A percentile compares a stretch with the other conserved stretches of the same genome.
Evolutionary conservation across 257 asterid genomes (phyloP).

Genomic region (Leonotis leonurus): DNA sequence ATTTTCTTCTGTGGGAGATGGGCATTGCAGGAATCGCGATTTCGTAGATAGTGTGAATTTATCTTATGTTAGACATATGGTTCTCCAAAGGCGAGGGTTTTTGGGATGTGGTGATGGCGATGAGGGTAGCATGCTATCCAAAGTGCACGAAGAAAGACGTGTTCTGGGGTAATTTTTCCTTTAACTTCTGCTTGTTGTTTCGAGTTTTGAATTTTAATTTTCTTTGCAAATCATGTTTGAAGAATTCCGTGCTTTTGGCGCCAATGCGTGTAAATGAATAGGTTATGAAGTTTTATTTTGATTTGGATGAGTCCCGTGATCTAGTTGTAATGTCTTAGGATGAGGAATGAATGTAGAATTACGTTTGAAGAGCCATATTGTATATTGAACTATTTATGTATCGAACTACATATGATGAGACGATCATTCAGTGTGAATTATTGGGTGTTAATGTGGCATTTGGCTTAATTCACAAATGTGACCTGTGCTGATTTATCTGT

Average conservation of each 20-base stretch:
- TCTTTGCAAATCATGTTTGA: neutral
- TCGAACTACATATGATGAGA: no score
- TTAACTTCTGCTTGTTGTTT: no score
- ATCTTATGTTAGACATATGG: slow-evolving; percentile 5
- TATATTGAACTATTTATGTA: no score
- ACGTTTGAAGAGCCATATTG: no score
- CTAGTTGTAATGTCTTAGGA: neutral
- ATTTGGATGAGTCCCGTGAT: neutral
- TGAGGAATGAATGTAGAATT: neutral
- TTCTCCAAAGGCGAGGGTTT: slow-evolving; percentile 58
- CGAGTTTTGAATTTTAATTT: neutral
- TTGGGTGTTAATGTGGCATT: neutral
- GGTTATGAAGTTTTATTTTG: neutral
- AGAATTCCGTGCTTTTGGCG: neutral
- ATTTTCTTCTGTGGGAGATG: slow-evolving; percentile 13
- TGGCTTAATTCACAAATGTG: neutral
- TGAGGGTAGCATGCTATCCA: slow-evolving; percentile 57
- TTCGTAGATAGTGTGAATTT: slow-evolving; percentile 15
- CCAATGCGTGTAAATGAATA: neutral
- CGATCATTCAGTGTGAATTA: neutral
- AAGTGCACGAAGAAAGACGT: slow-evolving; percentile 65
- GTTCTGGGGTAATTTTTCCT: slow-evolving; percentile 68
- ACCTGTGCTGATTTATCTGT: slow-evolving; percentile 15
- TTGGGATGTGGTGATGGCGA: slow-evolving; percentile 87
- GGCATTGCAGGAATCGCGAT: slow-evolving; percentile 12